Base-by-base conservation (phyloP, 2,329 filamentous ascomycete genomes). In the Leptographium radiaticola region DNA sequence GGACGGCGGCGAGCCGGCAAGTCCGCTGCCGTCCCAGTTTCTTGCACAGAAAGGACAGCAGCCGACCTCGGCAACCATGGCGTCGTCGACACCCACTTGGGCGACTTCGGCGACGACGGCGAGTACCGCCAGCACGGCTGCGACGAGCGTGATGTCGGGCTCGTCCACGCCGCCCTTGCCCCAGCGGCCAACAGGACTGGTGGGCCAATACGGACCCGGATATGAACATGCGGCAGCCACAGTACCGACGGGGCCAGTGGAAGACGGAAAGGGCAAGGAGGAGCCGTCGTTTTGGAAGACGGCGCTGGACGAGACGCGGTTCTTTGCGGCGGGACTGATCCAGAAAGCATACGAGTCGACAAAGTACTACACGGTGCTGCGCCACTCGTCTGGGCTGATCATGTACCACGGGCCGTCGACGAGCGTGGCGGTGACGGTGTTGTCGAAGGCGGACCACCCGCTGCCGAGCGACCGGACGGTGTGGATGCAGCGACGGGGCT, bases 401-500 rank as follows among this genome's bases (percentile, higher is more conserved):
- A 82, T 82, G 67, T 87, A 86, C 62, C 76, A 77, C 36, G 84
- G 84, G 0, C 75, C 79, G 1, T 71, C 73, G 4, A 88, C 84
- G 0, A 80, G 76, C 9, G 71, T 87, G 6, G 72, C 77, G 4
- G 71, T 88, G 42, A 83, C 82, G 2, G 73, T 87, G 48, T 81
- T 87, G 60, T 76, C 74, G 54, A 59, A 62, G 1, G 56, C 75
- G 0, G 77, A 83, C 57, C 66, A 68, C 2, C 73, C 75, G 0
- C 63, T 87, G 0, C 80, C 83, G 0, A 53, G 67, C 0, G 73
- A 76, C 30, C 74, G 84, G 8, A 79, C 77, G 0, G 63, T 87
- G 15, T 87, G 81, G 80, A 68, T 87, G 31, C 84, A 87, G 67
- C 75, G 75, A 55, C 83, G 81, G 58, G 84, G 84, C 2, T 86